Conservation (phyloP, 1,284 basidiomycete species). For the Cryptococcus floricola region DNA sequence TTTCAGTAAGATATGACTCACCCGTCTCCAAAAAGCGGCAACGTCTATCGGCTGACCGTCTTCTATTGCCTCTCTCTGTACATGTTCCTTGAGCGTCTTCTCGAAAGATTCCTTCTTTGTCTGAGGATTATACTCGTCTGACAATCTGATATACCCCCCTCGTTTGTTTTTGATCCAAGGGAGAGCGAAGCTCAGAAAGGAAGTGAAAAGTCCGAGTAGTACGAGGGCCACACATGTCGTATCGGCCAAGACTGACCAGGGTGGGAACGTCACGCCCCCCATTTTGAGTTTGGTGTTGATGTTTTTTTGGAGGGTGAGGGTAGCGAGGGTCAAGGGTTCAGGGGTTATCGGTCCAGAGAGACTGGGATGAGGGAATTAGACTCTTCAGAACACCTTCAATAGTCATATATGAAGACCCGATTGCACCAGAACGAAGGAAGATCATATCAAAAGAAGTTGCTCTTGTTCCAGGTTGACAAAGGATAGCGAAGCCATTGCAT, state of each 20-base stretch:
- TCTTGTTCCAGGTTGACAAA: background rate
- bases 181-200: background rate
- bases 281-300: background rate
- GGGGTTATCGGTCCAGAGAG: too few species aligned
- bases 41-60: conserved; percentile 24
- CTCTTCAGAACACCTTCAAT: background rate
- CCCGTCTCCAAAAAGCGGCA: conserved; percentile 19
- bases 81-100: conserved; percentile 2
- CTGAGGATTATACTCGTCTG: background rate
- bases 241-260: conserved; percentile 7
- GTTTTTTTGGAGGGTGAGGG: background rate
- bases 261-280: background rate
- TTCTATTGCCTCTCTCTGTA: conserved; percentile 1
- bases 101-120: conserved; percentile 8
- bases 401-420: background rate
- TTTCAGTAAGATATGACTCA: conserved; percentile 7
- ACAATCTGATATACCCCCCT: conserved; percentile 2
- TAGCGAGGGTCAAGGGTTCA: background rate
- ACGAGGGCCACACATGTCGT: background rate
- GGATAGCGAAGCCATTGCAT: background rate
- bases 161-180: background rate
- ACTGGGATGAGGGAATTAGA: too few species aligned
- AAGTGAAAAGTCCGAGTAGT: background rate
- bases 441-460: background rate
- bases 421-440: background rate